Evolutionary conservation across 257 asterid species (phyloP), one percentile per base, ranked within the genome.

Genomic region (Solanum verrucosum): DNA sequence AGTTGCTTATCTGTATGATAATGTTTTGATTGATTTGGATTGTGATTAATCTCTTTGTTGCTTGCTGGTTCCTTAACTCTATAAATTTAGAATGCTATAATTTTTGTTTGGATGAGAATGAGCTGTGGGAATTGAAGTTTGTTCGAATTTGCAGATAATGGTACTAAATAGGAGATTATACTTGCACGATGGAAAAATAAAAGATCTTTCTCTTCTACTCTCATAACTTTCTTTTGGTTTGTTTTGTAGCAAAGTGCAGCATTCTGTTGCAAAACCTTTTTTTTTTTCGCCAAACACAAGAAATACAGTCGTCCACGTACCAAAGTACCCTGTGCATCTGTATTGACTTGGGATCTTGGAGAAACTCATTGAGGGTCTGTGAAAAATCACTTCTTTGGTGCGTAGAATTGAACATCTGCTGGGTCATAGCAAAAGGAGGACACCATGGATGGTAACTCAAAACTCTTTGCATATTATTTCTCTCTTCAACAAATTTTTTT

Each of bases 361-460:
- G 70, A 49, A 49, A 31, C 33, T 27, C 70, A 18, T 31, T 2
- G 16, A 29, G 86, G 40, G 12, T 46, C 29, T 81, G 85, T 49
- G 29, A 49, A 49, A 46, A 49, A 29, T 49, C 70, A 82, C 70
- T 82, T 49, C 70, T 82, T 82, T 49, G 67, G 86, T 82, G 56
- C 74, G 25, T 70, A 31, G 40, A 87, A 83, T 91, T 92, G 90
- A 92, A 91, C 94, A 92, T 67, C 33, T 92, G 89, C 89, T 49
- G 73, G 90, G 87, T 40, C 74, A 37, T 68, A 68, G 20, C 87
- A 70, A 89, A 65, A 84, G 60, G 65, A 83, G 77, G 34, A 40
- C 86, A 73, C 91, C 91, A 93, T 93, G 96, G 95, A 94, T 89
- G 96, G 98, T 93, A 87, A 67, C 91, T 85, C 56, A 10, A 78